Base-by-base conservation (phyloP, 805 yeast genomes). In the Jamesozyma gamospora region DNA sequence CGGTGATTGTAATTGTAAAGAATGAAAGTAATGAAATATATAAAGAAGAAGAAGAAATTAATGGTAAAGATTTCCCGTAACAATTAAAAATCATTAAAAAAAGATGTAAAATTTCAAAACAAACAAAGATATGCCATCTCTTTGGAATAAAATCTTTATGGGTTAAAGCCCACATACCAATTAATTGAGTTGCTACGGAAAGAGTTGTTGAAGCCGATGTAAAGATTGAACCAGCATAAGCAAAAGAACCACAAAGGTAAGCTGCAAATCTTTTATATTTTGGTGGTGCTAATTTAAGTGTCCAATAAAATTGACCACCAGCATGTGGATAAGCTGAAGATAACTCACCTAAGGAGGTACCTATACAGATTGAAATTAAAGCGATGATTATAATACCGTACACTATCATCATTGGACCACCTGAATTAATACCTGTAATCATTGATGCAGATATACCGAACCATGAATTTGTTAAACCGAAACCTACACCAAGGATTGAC, bases 271-370 rank as follows among this genome's bases (percentile, higher is more conserved):
- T 49, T 45, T 51, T 57, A 39, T 58, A 47, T 38, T 53, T 54
- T 39, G 65, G 66, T 9, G 78, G 79, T 6, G 80, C 79, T 42
- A 75, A 53, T 35, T 71, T 66, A 55, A 68, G 63, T 3, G 80
- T 70, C 81, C 82, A 75, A 50, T 67, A 74, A 50, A 72, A 75
- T 49, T 75, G 81, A 16, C 80, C 81, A 36, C 79, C 81, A n/a
- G 80, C 77, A 45, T 71, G 71, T 3, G 80, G 80, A 55, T 68
- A 70, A 2, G 79, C 76, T 32, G 74, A 67, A 2, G 76, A 67
- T 43, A 75, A 53, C 51, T 75, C 81, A 32, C 77, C 70, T 36
- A 75, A 58, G 0, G 78, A 67, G 6, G 68, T 62, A 19, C 74
- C 81, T 35, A 75, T 59, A 48, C 72, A 67, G 25, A 65, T 50